Evolutionary conservation across 148 eudicot genomes (phyloP), one percentile per base, ranked within the genome.

Genomic region (Cornus florida): DNA sequence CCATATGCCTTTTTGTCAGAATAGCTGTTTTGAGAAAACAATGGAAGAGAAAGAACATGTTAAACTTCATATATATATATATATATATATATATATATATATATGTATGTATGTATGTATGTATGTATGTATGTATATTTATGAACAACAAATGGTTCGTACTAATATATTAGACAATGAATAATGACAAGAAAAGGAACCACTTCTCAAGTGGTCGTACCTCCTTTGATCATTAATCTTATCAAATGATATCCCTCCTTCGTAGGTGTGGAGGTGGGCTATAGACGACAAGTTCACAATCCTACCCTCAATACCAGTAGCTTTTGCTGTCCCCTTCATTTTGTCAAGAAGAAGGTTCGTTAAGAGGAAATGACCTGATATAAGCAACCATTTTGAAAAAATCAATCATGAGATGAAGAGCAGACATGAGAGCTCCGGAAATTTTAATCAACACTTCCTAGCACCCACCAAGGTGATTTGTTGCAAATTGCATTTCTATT

Each of bases 401-500:
- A 62, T 13, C 22, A 7, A 20, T 62, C 66, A 62, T 62, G 23
- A 13, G 23, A 62, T 62, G 66, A 62, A 20, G 66, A 62, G 20
- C 7, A 13, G 5, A 62, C 66, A 7, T 0, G 48, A 62, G 66
- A 17, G 59, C 14, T 53, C 17, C 4, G 17, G 2, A 12, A 53
- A 53, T 11, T 17, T 62, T 20, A 62, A n/a, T 20, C 66, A 62
- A 62, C 3, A 62, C 66, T 62, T 62, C 7, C 3, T 62, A n/a
- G 6, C 23, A 73, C 83, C 41, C 32, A 93, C 94, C 97, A 23
- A 93, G 56, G 73, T 93, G 92, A 78, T 93, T 93, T n/a, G 97
- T 93, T 0, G 96, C 98, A 73, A 94, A 92, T 78, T 94, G 98
- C 71, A 89, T 78, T 89, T 94, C 98, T 3, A 92, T 84, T n/a